Evolutionary conservation across 225 moss, liverwort and hornwort species (phyloP), one percentile per base, ranked within the genome.

Genomic region (Physcomitrellopsis africana): DNA sequence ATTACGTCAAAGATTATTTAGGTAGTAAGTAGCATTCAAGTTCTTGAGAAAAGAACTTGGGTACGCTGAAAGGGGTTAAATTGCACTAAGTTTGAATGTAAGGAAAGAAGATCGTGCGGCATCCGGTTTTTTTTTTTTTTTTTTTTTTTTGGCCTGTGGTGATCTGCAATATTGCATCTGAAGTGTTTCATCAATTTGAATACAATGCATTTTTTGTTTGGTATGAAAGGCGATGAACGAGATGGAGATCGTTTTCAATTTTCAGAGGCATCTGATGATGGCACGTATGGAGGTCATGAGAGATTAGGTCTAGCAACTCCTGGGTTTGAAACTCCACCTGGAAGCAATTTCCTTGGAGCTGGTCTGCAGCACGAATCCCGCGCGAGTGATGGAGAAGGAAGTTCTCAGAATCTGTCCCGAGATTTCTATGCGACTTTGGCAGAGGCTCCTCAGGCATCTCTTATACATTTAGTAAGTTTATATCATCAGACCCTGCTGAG

Each of bases 381-480:
- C 16, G 37, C 58, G 68, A 76, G 57, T 58, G 75, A 72, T 73
- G 78, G 37, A 68, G 83, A 85, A 37, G 85, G 72, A 63, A 81
- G 44, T 60, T 16, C 75, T 22, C 57, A 57, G 65, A 87, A 92
- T 16, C 62, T 93, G 68, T 74, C 93, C 29, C 73, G 51, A 42
- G 86, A 90, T 7, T 89, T 88, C 14, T 82, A 86, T 60, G 72
- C 80, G 11, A 76, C 73, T 65, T 84, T 99, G 80, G 83, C 83
- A 51, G 79, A 72, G 61, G 93, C 93, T 43, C 97, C 97, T 61
- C 89, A 86, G 57, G 85, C 90, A 43, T 85, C 93, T 29, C 84
- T 99, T 62, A 87, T 95, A 65, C 99, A 88, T 80, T 59, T 99
- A 77, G 93, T 95, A 58, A 82, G 90, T 80, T 82, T 95, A 19